Evolutionary conservation across 2,329 filamentous ascomycete species (phyloP), one percentile per base, ranked within the genome.

Genomic region (Ophiostoma angusticollis): DNA sequence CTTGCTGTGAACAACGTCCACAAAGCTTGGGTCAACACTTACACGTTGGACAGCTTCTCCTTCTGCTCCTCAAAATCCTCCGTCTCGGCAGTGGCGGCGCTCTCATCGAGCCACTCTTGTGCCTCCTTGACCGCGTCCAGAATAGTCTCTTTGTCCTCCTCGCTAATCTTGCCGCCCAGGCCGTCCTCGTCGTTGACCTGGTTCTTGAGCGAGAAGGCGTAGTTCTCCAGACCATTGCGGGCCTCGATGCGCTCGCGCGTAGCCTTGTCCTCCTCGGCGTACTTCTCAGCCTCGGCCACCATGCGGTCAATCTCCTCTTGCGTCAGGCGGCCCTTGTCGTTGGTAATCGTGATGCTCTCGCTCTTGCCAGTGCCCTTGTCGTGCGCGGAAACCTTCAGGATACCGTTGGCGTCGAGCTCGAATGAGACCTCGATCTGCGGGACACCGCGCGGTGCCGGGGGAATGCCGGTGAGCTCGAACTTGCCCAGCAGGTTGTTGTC

Each of bases 21-120:
- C 13, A 24, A 12, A 14, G 9, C 22, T 8, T 13, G 9, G 9
- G 4, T 7, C 3, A 12, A 8, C 14, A 42, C 44, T 35, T 44
- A 46, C 44, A 95, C 84, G 62, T 83, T 82, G 54, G 84, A 93
- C 52, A 98, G 76, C 76, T 95, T 95, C 82, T 98, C 89, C 74
- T 93, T 94, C 73, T 96, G 89, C 77, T 98, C 91, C 65, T 95
- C 87, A 55, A 96, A 95, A 70, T 96, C 91, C 70, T 95, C 89
- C 44, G 85, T 72, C 51, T 71, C 76, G 48, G 91, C 91, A 37
- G 81, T 80, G 50, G 80, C 77, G 50, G 76, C 84, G 67, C 95
- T 93, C 75, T 93, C 85, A 53, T 95, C 87, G 44, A 98, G 80
- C 91, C 91, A 98, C 62, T 95, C 87, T 54, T 80, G 80, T 48